Percentiles rank a stretch among this genome's conserved stretches.
phyloP scores from a whole-genome alignment of 2,329 filamentous ascomycete species.

The Dactylonectria estremocensis region DNA sequence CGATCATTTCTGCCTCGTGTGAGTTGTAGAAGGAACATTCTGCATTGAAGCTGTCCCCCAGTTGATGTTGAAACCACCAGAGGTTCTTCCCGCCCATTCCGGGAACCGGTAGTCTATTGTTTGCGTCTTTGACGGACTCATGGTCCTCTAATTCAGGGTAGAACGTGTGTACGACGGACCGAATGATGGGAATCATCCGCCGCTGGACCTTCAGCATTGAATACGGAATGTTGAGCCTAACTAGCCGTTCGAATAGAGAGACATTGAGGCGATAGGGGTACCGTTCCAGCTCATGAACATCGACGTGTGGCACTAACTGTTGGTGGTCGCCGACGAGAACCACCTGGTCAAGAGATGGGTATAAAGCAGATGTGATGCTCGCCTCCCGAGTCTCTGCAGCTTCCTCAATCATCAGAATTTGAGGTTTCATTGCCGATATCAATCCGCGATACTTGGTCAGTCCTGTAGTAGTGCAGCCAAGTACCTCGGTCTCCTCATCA shows the following conservation, averaged over 20 bases:
- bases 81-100: slow-evolving; percentile 60
- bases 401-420: slow-evolving; percentile 82
- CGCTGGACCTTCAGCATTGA: slow-evolving; percentile 78
- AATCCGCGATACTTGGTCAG: slow-evolving; percentile 84
- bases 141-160: slow-evolving; percentile 64
- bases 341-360: slow-evolving; percentile 67
- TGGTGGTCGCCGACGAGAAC: slow-evolving; percentile 83
- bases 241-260: slow-evolving; percentile 85
- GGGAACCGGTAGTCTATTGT: slow-evolving; percentile 57
- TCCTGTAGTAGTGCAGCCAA: slow-evolving; percentile 83
- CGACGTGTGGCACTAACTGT: slow-evolving; percentile 80
- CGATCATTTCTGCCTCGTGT: slow-evolving; percentile 83
- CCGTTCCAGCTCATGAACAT: slow-evolving; percentile 71
- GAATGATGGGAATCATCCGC: slow-evolving; percentile 65
- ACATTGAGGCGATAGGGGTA: slow-evolving; percentile 78
- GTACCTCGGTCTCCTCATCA: slow-evolving; percentile 60
- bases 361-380: slow-evolving; percentile 67
- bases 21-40: slow-evolving; percentile 79
- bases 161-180: slow-evolving; percentile 62
- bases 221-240: slow-evolving; percentile 76
- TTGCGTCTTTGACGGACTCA: slow-evolving; percentile 53
- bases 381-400: slow-evolving; percentile 83
- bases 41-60: slow-evolving; percentile 74
- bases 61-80: slow-evolving; percentile 66
- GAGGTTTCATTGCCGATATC: slow-evolving; percentile 76